Conservation (phyloP, 2,329 filamentous ascomycete genomes). For the Trichoderma lentiforme region DNA sequence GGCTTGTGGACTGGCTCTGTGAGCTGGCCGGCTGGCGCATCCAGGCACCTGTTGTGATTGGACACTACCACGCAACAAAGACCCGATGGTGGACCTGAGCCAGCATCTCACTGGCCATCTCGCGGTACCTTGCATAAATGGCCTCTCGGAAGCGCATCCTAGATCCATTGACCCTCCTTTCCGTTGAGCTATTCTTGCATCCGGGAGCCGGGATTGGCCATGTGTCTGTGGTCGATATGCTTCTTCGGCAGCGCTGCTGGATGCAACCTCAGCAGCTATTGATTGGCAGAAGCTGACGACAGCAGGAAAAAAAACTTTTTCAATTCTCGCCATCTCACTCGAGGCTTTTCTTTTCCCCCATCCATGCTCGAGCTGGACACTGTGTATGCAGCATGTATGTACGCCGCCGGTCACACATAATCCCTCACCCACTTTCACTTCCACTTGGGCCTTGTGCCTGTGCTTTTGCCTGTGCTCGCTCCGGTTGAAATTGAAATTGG, state of each 20-base stretch:
- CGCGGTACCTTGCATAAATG: constrained; percentile 22
- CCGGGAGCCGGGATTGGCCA: constrained; percentile 15
- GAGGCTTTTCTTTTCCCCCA: not conserved
- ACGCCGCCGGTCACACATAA: not conserved
- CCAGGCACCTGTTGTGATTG: constrained; percentile 26
- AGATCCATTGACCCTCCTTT: constrained; percentile 16
- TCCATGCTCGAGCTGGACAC: not conserved
- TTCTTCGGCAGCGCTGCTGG: not conserved
- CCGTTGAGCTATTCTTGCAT: constrained; percentile 16
- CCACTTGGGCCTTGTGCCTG: not conserved
- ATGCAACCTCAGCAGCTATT: constrained; percentile 9
- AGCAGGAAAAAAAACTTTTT: not conserved
- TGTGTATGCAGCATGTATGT: not conserved
- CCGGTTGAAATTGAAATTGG: not conserved
- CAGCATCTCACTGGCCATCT: constrained; percentile 21
- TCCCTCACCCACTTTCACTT: constrained; percentile 8
- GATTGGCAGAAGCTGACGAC: not conserved
- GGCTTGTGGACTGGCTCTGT: constrained; percentile 7
- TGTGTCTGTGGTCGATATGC: constrained; percentile 11
- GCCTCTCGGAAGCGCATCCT: constrained; percentile 17
- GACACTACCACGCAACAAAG: constrained; percentile 4
- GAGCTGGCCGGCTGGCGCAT: constrained; percentile 17
- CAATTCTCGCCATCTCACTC: not conserved
- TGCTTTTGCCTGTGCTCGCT: not conserved
- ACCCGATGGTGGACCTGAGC: constrained; percentile 18